These are phyloP conservation scores for Oxyria digyna DNA, from an alignment of 148 eudicot genomes.

Conservation along the genomic window DNA sequence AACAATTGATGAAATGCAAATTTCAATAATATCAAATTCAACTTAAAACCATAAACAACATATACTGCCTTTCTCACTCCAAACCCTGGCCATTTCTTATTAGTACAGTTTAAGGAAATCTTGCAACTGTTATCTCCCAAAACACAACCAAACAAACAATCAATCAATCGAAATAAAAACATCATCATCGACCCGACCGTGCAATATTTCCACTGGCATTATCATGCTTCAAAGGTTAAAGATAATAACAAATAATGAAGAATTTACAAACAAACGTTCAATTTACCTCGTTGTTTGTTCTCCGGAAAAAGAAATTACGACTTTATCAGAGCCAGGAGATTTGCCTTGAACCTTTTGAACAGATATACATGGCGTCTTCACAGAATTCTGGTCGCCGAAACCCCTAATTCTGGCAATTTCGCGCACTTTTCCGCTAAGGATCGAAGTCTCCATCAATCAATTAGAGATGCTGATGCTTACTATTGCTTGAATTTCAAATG, in stretches of 20 bases:
- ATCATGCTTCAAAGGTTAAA: background rate
- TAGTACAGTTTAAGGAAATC: background rate
- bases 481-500: background rate
- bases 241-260: background rate
- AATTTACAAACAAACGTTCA: background rate
- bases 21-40: background rate
- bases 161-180: background rate
- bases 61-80: background rate
- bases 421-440: background rate
- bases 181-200: background rate
- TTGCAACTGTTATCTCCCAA: background rate
- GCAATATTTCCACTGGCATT: background rate
- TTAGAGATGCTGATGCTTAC: background rate
- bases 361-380: background rate
- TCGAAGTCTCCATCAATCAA: background rate
- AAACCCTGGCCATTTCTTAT: background rate
- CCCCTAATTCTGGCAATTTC: conserved; percentile 3
- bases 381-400: background rate
- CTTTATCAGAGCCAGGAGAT: background rate
- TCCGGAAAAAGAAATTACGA: background rate
- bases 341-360: background rate
- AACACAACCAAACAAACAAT: background rate
- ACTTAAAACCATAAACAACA: background rate
- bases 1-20: background rate
- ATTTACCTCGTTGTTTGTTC: background rate